phyloP scores from a whole-genome alignment of 2,329 filamentous ascomycete species.

The Curvularia eragrostidis region DNA sequence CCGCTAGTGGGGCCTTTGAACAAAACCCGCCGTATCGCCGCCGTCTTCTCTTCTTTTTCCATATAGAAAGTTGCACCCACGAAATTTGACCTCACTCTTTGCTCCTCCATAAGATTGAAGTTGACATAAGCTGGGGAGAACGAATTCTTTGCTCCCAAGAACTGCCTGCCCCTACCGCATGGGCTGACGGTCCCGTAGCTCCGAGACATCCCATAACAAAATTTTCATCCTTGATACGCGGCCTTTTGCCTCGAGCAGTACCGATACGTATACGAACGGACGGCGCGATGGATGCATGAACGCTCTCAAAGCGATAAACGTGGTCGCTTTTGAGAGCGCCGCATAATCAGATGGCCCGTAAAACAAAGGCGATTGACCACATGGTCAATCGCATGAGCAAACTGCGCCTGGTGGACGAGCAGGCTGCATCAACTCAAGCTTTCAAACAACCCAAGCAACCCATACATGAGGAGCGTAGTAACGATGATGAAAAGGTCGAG shows the following conservation, averaged over 20 bases:
- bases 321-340: constrained; percentile 37
- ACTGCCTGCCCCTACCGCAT: constrained; percentile 40
- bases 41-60: constrained; percentile 28
- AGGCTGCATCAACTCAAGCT: not conserved
- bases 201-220: constrained; percentile 37
- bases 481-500: constrained; percentile 9
- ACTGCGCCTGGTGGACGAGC: constrained; percentile 27
- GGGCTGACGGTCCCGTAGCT: constrained; percentile 48
- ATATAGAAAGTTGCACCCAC: constrained; percentile 51
- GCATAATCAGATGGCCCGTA: constrained; percentile 25
- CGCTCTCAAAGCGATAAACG: constrained; percentile 43
- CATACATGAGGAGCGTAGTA: not conserved
- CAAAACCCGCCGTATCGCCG: constrained; percentile 27
- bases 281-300: constrained; percentile 54
- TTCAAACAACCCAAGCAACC: constrained; percentile 3
- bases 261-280: constrained; percentile 20
- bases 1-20: constrained; percentile 1
- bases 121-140: constrained; percentile 64
- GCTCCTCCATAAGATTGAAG: constrained; percentile 59
- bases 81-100: constrained; percentile 66
- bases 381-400: constrained; percentile 36
- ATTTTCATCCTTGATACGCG: constrained; percentile 16
- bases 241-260: constrained; percentile 10
- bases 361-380: constrained; percentile 36
- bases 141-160: constrained; percentile 50